Evolutionary conservation across 495 filamentous ascomycete species (phyloP), one percentile per base, ranked within the genome.

Genomic region (Penicillium turbatum): DNA sequence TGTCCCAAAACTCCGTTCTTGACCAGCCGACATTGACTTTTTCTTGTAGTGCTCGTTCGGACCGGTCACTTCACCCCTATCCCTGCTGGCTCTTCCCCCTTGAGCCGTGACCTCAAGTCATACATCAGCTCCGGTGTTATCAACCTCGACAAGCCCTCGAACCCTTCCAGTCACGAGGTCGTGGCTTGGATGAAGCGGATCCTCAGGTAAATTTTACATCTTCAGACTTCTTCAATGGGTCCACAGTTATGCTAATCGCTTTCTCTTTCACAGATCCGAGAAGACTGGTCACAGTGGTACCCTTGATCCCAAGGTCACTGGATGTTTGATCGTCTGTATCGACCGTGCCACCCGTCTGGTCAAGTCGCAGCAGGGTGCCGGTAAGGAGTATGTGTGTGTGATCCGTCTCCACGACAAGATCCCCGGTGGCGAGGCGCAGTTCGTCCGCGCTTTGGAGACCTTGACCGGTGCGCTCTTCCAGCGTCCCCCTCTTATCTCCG

Each of bases 121-220:
- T 98, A 96, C 71, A 85, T 98, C 62, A 89, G 86, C 70, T 93
- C 88, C 56, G 93, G 93, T 71, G 93, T 97, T 27, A 97, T 98
- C 76, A 97, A 97, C 73, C 84, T 95, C 48, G 93, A 97, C 80
- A 98, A 98, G 72, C 93, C 93, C 31, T 90, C 91, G 13, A 98
- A 98, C 77, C 93, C 93, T 16, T 96, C 90, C 51, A 93, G 88
- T 63, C 93, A 98, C 78, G 93, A 98, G 72, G 95, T 97, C 37
- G 93, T 98, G 62, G 90, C 93, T 49, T 98, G 93, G 95, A 85
- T 97, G 54, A 98, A 98, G 85, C 83, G 91, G 51, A 96, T 97
- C 59, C 77, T 98, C 40, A 86, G 89, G 89, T 95, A 82, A 68
- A 49, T 52, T 10, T 31, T 13, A 30, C 19, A 31, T 24, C 17